Evolutionary conservation across 2,329 filamentous ascomycete genomes (phyloP).

Genomic region (Fusarium camptoceras): DNA sequence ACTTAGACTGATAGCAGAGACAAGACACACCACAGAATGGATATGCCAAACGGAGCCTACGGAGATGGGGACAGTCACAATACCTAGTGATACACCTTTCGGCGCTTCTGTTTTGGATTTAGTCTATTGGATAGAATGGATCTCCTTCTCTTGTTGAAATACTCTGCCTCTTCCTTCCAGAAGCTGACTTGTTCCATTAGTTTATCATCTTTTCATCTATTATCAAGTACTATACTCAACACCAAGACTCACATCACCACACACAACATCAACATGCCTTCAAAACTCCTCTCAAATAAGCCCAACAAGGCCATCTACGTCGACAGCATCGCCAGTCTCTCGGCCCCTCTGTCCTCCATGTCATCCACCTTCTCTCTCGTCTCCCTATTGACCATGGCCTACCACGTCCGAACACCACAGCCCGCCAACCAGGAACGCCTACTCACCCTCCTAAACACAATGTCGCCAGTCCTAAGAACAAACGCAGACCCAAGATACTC

Average conservation of each 20-base stretch:
- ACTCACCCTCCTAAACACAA: conserved; percentile 51
- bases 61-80: conserved; percentile 30
- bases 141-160: conserved; percentile 21
- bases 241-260: conserved; percentile 1
- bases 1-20: background rate
- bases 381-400: conserved; percentile 51
- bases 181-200: conserved; percentile 26
- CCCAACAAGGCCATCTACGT: conserved; percentile 41
- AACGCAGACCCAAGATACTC: conserved; percentile 32
- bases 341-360: conserved; percentile 49
- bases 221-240: background rate
- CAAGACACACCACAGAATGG: conserved; percentile 22
- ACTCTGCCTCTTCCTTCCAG: conserved; percentile 31
- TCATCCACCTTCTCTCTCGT: conserved; percentile 50
- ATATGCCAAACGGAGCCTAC: conserved; percentile 36
- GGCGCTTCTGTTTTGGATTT: conserved; percentile 26
- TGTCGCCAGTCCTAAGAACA: conserved; percentile 42
- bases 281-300: conserved; percentile 41
- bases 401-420: conserved; percentile 46
- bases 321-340: conserved; percentile 48
- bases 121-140: conserved; percentile 24
- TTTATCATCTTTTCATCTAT: conserved; percentile 8
- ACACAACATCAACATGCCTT: conserved; percentile 17
- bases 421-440: conserved; percentile 48
- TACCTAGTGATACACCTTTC: background rate